These are phyloP conservation scores for Copromyces sp. DNA, from an alignment of 495 filamentous ascomycete species.

Conservation along the genomic window DNA sequence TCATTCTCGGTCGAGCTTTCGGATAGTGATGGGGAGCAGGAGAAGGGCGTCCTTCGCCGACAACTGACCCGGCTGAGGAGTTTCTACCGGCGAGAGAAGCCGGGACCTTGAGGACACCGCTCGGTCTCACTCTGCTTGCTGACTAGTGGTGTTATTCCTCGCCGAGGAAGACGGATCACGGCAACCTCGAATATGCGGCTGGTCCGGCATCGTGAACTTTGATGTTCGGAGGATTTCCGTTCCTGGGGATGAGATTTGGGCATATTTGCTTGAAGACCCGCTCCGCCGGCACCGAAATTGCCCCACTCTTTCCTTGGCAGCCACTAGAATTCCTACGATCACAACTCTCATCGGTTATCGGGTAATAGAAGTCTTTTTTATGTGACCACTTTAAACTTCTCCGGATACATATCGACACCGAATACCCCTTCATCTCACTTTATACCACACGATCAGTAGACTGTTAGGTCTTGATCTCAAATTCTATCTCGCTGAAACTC, in stretches of 20 bases:
- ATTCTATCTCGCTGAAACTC: not conserved
- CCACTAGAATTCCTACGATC: not conserved
- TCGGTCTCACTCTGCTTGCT: not conserved
- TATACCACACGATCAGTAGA: not conserved
- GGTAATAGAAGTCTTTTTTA: not conserved
- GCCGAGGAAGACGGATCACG: not conserved
- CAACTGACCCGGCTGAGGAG: conserved; percentile 17
- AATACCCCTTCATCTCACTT: not conserved
- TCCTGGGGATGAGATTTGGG: not conserved
- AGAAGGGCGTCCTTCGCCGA: conserved; percentile 16
- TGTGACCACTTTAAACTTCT: not conserved
- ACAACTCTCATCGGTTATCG: not conserved
- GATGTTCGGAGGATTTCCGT: not conserved
- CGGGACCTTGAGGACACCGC: not conserved
- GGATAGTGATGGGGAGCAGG: conserved; percentile 17
- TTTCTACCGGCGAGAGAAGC: conserved; percentile 15
- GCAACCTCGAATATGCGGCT: not conserved
- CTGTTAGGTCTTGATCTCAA: not conserved
- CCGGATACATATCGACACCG: not conserved
- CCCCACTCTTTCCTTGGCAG: not conserved
- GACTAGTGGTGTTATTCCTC: not conserved
- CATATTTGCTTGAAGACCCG: not conserved
- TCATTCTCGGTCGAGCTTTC: conserved; percentile 18
- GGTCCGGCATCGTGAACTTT: not conserved
- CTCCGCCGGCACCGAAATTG: not conserved